Percentiles rank a stretch among this genome's conserved stretches.
phyloP scores from a whole-genome alignment of 768 basidiomycete genomes.

The Tulasnella sp. region DNA sequence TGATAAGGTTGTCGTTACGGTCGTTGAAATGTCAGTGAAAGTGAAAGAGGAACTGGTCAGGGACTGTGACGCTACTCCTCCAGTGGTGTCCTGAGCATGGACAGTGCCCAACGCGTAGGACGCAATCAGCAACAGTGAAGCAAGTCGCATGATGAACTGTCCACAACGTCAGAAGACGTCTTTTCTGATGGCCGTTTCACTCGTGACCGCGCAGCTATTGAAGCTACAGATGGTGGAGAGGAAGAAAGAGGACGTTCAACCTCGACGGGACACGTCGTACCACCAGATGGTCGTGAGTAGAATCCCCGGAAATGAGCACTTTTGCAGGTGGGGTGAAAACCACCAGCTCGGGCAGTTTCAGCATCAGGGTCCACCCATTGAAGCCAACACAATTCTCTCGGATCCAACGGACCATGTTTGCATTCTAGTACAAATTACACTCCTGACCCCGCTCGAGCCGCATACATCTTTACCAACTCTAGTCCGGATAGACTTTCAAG shows the following conservation, averaged over 20 bases:
- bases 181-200: background rate
- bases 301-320: background rate
- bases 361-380: too few relatives aligned
- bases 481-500: slow-evolving; percentile 47
- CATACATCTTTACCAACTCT: slow-evolving; percentile 77
- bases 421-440: background rate
- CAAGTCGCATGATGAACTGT: too few relatives aligned
- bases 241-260: slow-evolving; percentile 1
- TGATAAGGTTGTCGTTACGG: slow-evolving; percentile 12
- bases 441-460: slow-evolving; percentile 27
- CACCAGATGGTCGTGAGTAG: background rate
- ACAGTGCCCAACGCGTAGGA: too few relatives aligned
- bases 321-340: background rate
- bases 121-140: too few relatives aligned
- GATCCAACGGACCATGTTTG: too few relatives aligned
- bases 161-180: too few relatives aligned
- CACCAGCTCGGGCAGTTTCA: background rate
- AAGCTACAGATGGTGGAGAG: background rate
- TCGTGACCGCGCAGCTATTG: background rate
- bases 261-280: background rate
- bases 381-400: too few relatives aligned
- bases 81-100: too few relatives aligned
- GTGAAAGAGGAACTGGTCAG: too few relatives aligned
- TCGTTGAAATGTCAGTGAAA: slow-evolving; percentile 4
- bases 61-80: too few relatives aligned